Conservation (phyloP, 345 rosid genomes). For the Brassica nigra region DNA sequence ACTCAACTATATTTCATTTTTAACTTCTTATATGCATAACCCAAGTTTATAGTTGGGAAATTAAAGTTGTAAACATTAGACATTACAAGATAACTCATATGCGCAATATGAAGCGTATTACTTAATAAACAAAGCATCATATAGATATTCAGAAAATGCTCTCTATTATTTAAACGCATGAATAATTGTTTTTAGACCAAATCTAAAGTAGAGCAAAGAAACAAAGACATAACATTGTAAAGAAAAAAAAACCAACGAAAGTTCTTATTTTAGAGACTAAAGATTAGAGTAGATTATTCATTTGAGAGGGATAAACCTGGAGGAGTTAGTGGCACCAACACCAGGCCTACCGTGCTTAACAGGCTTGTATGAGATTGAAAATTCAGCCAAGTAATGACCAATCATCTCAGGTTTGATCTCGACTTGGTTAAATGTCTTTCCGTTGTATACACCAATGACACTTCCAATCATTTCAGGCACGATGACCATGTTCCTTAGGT, state of each 20-base stretch:
- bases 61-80: not conserved
- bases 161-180: constrained; percentile 46
- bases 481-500: constrained; percentile 63
- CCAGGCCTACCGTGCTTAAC: constrained; percentile 83
- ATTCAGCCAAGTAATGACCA: constrained; percentile 48
- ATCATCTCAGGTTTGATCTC: constrained; percentile 38
- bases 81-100: not conserved
- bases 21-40: not conserved
- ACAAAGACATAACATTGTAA: not conserved
- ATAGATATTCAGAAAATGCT: constrained; percentile 5
- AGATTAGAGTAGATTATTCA: constrained; percentile 25
- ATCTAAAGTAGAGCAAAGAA: constrained; percentile 4
- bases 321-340: constrained; percentile 78
- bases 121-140: not conserved
- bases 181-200: not conserved
- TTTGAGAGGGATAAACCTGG: constrained; percentile 82
- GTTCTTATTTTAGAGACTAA: not conserved
- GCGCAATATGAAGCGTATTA: not conserved
- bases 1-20: not conserved
- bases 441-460: constrained; percentile 30
- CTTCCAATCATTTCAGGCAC: constrained; percentile 39
- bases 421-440: constrained; percentile 33
- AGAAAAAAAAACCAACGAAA: not conserved
- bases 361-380: constrained; percentile 62
- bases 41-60: not conserved